These are phyloP conservation scores for Penicillium subrubescens DNA, from an alignment of 495 filamentous ascomycete genomes.

Conservation along the genomic window DNA sequence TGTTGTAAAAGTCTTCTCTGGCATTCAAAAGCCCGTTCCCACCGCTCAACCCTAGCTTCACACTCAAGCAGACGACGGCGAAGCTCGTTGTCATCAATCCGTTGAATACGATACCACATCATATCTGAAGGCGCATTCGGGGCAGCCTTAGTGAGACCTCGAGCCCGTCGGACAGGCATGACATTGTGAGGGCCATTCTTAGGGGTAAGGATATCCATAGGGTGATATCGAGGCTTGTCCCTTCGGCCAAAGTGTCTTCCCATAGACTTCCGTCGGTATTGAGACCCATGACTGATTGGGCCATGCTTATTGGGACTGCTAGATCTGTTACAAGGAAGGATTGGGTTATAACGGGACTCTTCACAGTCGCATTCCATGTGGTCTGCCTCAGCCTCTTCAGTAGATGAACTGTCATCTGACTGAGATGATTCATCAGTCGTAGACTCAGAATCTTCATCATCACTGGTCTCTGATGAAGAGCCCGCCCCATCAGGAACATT, in stretches of 20 bases:
- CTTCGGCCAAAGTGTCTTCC: conserved; percentile 14
- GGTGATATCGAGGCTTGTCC: conserved; percentile 4
- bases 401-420: conserved; percentile 16
- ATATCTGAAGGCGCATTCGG: neutral
- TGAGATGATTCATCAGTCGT: conserved; percentile 11
- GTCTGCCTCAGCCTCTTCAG: conserved; percentile 7
- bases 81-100: conserved; percentile 31
- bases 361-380: conserved; percentile 9
- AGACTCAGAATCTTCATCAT: conserved; percentile 15
- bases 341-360: neutral
- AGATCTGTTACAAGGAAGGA: conserved; percentile 5
- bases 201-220: conserved; percentile 6
- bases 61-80: conserved; percentile 36
- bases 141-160: neutral
- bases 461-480: conserved; percentile 13
- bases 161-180: conserved; percentile 5
- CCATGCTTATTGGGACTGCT: conserved; percentile 14
- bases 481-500: neutral
- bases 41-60: conserved; percentile 31
- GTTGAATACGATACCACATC: conserved; percentile 17
- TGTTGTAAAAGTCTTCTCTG: conserved; percentile 29
- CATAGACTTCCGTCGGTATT: conserved; percentile 7
- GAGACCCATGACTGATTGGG: neutral
- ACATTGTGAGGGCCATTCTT: conserved; percentile 7
- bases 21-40: conserved; percentile 27